These are phyloP conservation scores for Pleurotus salmoneostramineus DNA, from an alignment of 768 basidiomycete genomes.

Conservation along the genomic window DNA sequence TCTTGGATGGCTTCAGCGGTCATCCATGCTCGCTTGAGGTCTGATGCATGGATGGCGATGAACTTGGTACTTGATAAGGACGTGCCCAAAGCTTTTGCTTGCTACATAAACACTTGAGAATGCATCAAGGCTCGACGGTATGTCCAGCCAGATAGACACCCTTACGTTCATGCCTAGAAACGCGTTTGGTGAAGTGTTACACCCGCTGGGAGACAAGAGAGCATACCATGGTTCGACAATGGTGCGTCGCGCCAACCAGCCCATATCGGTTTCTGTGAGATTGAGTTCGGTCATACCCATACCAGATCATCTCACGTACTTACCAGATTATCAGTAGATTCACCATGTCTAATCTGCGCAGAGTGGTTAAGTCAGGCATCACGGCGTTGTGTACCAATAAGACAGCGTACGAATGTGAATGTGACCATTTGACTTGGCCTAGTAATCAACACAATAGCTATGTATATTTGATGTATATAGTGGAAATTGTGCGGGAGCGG, in stretches of 20 bases:
- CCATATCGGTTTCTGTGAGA: slow-evolving; percentile 42
- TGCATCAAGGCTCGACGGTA: too few species aligned
- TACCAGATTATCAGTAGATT: slow-evolving; percentile 75
- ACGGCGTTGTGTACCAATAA: background rate
- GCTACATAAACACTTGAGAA: slow-evolving; percentile 28
- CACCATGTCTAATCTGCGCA: slow-evolving; percentile 66
- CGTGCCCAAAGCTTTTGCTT: slow-evolving; percentile 60
- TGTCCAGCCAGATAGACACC: background rate
- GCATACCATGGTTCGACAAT: slow-evolving; percentile 68
- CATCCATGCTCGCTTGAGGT: slow-evolving; percentile 57
- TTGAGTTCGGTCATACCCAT: background rate
- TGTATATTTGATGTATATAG: background rate
- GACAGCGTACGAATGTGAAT: slow-evolving; percentile 36
- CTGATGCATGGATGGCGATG: slow-evolving; percentile 59
- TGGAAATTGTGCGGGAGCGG: background rate
- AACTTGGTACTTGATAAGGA: slow-evolving; percentile 46
- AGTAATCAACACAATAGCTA: background rate
- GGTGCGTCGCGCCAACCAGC: slow-evolving; percentile 75
- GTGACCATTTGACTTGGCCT: slow-evolving; percentile 22
- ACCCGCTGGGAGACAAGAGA: background rate
- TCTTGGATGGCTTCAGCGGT: slow-evolving; percentile 53
- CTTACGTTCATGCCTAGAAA: slow-evolving; percentile 51
- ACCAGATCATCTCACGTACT: slow-evolving; percentile 14
- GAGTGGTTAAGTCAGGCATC: background rate
- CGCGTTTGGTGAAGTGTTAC: background rate